Conservation (phyloP, 108 stramenopile species). For the Schizochytrium sp. region DNA sequence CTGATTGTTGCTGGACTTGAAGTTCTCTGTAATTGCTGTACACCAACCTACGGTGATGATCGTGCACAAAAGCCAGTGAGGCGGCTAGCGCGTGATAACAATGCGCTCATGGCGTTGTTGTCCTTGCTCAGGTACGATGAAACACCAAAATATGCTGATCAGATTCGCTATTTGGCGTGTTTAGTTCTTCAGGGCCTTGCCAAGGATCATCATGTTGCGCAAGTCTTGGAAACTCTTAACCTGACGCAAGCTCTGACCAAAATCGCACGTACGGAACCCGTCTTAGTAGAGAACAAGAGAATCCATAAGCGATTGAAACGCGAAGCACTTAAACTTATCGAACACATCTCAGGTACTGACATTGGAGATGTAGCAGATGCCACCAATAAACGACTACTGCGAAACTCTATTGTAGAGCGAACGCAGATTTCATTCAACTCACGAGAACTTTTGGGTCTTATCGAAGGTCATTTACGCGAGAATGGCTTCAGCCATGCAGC, state of each 20-base stretch:
- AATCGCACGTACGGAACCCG: conserved; percentile 46
- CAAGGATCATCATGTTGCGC: conserved; percentile 55
- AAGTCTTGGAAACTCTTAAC: conserved; percentile 57
- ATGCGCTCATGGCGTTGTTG: conserved; percentile 39
- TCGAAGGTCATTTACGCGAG: conserved; percentile 27
- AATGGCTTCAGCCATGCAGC: conserved; percentile 8
- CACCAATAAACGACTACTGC: conserved; percentile 35
- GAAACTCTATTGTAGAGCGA: conserved; percentile 49
- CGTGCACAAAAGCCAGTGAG: conserved; percentile 59
- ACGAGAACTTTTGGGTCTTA: conserved; percentile 46
- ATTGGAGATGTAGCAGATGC: conserved; percentile 57
- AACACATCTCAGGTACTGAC: conserved; percentile 30
- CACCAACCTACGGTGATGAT: conserved; percentile 29
- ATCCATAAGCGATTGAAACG: conserved; percentile 40
- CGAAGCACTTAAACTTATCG: conserved; percentile 44
- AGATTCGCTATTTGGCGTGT: conserved; percentile 27
- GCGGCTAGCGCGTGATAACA: conserved; percentile 37
- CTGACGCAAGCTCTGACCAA: conserved; percentile 53
- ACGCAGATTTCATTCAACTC: conserved; percentile 52
- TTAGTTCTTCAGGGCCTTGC: conserved; percentile 41
- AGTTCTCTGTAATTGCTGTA: conserved; percentile 44
- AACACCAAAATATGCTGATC: conserved; percentile 4
- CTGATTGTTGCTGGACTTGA: conserved; percentile 27
- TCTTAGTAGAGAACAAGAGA: conserved; percentile 47
- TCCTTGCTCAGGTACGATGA: conserved; percentile 30